A percentile compares a stretch with the other conserved stretches of the same genome.
phyloP scores from a whole-genome alignment of 768 basidiomycete species.

The Suillus alpinus region DNA sequence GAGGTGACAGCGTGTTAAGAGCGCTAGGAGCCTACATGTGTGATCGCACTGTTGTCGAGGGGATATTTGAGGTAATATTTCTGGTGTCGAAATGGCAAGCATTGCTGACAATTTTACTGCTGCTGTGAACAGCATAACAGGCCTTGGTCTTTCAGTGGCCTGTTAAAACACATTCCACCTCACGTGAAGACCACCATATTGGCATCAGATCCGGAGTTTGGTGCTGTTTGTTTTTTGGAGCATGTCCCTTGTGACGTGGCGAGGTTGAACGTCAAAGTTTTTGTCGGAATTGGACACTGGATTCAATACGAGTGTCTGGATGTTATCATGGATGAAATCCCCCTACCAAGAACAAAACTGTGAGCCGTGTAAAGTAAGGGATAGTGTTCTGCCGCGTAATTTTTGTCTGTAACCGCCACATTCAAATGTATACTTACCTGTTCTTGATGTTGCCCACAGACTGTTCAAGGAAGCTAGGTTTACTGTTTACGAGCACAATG shows the following conservation, averaged over 20 bases:
- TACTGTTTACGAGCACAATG: background rate
- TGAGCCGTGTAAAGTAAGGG: background rate
- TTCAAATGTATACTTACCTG: background rate
- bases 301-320: conserved; percentile 14
- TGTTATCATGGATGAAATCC: conserved; percentile 9
- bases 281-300: conserved; percentile 14
- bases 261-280: conserved; percentile 7
- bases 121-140: conserved; percentile 8
- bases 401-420: background rate
- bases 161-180: conserved; percentile 4
- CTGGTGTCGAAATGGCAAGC: background rate
- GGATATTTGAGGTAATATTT: conserved; percentile 5
- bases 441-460: background rate
- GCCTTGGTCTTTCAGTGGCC: conserved; percentile 13
- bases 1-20: conserved; percentile 8
- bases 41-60: conserved; percentile 3
- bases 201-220: conserved; percentile 9
- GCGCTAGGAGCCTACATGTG: conserved; percentile 8
- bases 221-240: conserved; percentile 10
- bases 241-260: conserved; percentile 7
- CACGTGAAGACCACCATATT: conserved; percentile 9
- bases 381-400: no score
- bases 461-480: background rate
- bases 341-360: background rate
- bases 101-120: background rate